Evolutionary conservation across 1,139 yeast genomes (phyloP).

Genomic region (Zygosaccharomyces pseudobailii): DNA sequence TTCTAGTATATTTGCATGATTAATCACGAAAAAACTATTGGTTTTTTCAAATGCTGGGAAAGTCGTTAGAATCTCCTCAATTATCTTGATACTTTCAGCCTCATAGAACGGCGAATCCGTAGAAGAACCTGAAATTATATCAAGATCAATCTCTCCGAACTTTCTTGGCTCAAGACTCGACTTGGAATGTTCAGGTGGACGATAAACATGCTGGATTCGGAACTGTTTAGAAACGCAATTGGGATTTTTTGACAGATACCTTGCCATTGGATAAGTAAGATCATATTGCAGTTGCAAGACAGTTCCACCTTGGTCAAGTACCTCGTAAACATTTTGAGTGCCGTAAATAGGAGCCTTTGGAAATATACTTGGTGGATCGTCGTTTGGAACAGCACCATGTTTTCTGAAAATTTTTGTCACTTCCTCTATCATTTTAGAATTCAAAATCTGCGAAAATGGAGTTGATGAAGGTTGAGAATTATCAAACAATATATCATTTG

Average conservation of each 20-base stretch:
- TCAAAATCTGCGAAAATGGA: slow-evolving; percentile 35
- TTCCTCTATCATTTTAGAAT: slow-evolving; percentile 48
- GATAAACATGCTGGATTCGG: slow-evolving; percentile 75
- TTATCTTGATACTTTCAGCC: slow-evolving; percentile 80
- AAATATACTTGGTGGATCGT: slow-evolving; percentile 56
- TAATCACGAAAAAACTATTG: slow-evolving; percentile 56
- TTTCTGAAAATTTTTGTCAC: slow-evolving; percentile 56
- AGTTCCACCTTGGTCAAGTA: slow-evolving; percentile 79
- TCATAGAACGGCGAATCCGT: slow-evolving; percentile 54
- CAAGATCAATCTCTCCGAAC: slow-evolving; percentile 81
- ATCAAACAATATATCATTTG: slow-evolving; percentile 79
- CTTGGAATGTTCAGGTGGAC: slow-evolving; percentile 52
- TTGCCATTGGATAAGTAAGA: slow-evolving; percentile 80
- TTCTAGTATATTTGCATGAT: slow-evolving; percentile 76
- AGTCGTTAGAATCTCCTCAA: slow-evolving; percentile 62
- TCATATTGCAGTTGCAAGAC: slow-evolving; percentile 87
- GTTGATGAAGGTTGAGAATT: slow-evolving; percentile 35
- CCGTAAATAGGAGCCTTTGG: slow-evolving; percentile 77
- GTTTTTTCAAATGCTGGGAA: slow-evolving; percentile 62
- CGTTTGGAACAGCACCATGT: slow-evolving; percentile 85
- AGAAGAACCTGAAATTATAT: slow-evolving; percentile 57
- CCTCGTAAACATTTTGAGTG: slow-evolving; percentile 61
- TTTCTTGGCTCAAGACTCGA: slow-evolving; percentile 68
- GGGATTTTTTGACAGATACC: slow-evolving; percentile 65
- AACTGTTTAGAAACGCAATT: slow-evolving; percentile 50